These are phyloP conservation scores for Colletotrichum liaoningense DNA, from an alignment of 2,329 filamentous ascomycete genomes.

Conservation along the genomic window DNA sequence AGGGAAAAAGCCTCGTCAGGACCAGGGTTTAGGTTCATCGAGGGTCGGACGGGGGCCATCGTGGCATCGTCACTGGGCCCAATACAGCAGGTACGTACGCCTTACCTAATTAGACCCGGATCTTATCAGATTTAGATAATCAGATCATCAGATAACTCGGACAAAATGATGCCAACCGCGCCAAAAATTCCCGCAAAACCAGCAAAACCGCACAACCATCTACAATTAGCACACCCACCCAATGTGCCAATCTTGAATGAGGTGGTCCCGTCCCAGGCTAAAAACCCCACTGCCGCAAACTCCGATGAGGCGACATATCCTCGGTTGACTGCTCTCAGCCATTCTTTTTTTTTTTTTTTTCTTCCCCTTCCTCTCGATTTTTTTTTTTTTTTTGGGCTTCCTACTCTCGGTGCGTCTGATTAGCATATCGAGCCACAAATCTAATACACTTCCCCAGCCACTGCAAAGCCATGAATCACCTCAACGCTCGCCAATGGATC, in stretches of 20 bases:
- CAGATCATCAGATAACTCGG: constrained; percentile 39
- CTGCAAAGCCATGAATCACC: background rate
- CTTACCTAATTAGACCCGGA: constrained; percentile 34
- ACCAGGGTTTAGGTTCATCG: background rate
- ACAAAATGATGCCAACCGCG: constrained; percentile 17
- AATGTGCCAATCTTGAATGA: background rate
- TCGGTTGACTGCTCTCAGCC: background rate
- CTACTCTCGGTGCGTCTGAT: background rate
- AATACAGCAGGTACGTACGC: constrained; percentile 25
- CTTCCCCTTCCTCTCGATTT: background rate
- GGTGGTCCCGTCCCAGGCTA: background rate
- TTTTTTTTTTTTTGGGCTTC: background rate
- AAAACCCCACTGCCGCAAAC: background rate
- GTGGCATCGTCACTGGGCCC: constrained; percentile 23
- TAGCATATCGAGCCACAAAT: background rate
- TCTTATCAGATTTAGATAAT: constrained; percentile 37
- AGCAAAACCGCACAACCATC: background rate
- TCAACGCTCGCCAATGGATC: background rate
- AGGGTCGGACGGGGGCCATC: constrained; percentile 17
- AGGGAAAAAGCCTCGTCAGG: constrained; percentile 7
- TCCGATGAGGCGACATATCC: background rate
- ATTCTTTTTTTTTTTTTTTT: background rate
- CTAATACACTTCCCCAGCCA: background rate
- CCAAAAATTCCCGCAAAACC: constrained; percentile 16
- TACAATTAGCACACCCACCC: background rate